These are phyloP conservation scores for Blepharisma undulans DNA, from an alignment of 169 alveolate genomes.

Conservation along the genomic window DNA sequence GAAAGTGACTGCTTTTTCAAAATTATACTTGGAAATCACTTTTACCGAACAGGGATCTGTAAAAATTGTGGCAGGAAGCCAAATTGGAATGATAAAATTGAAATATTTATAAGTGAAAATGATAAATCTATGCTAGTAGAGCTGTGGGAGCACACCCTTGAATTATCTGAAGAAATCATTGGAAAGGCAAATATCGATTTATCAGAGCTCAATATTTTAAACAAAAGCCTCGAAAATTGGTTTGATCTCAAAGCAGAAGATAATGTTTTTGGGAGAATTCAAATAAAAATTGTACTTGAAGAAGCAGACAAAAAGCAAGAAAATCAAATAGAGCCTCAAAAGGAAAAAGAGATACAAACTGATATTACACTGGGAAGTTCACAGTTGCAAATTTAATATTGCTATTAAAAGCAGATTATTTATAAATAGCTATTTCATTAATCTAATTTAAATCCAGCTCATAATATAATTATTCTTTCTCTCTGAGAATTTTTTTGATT, in stretches of 20 bases:
- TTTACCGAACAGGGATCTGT: constrained; percentile 43
- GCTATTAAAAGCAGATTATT: neutral
- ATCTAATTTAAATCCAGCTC: neutral
- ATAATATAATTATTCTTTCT: neutral
- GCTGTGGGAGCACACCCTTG: neutral
- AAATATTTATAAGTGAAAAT: neutral
- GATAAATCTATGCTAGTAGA: neutral
- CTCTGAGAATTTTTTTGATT: neutral
- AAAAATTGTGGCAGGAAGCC: constrained; percentile 46
- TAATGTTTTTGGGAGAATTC: neutral
- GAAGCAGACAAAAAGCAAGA: neutral
- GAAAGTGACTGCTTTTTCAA: constrained; percentile 55
- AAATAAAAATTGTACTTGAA: neutral
- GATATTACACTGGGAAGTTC: neutral
- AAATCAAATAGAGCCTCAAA: neutral
- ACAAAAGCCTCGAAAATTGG: neutral
- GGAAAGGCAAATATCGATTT: neutral
- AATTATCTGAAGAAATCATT: neutral
- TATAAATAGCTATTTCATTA: too few relatives aligned
- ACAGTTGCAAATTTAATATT: too few relatives aligned
- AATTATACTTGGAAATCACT: constrained; percentile 40
- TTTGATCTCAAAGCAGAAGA: neutral
- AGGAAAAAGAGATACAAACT: neutral
- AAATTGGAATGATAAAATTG: constrained; percentile 41
- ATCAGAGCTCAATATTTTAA: neutral